Base-by-base conservation (phyloP, 2,329 filamentous ascomycete genomes). In the Pyrenochaeta sp. region DNA sequence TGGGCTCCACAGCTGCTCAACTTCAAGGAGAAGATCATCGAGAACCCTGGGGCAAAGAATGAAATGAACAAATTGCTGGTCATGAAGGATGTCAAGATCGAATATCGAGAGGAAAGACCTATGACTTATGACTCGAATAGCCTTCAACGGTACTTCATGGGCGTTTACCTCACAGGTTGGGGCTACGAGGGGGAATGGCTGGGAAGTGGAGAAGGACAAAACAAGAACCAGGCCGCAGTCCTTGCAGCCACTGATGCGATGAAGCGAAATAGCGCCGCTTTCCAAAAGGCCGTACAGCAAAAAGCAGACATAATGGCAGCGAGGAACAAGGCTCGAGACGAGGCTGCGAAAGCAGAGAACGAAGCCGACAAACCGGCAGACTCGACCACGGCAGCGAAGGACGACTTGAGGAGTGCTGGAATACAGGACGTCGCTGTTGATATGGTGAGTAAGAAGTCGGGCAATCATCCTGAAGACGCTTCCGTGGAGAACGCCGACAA, bases 161-260 rank as follows among this genome's bases (percentile, higher is more conserved):
- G 80, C 1, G 78, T 83, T 0, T 88, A 83, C 56, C 72, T 90
- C 19, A 81, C 83, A 14, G 88, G 87, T 0, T 88, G 85, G 77
- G 88, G 87, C 4, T 84, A 87, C 67, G 78, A 77, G 21, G 74
- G 81, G 35, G 80, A 83, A 63, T 72, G 81, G 43, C 69, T 92
- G 5, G 88, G 84, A 0, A 77, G 75, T 30, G 88, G 87, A 0
- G 81, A 79, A 21, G 88, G 81, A 1, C 71, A 83, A 51, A 83
- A 80, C 41, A 90, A 90, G 72, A 83, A 81, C 43, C 85, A 89
- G 43, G 89, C 88, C 1, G 85, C 85, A 0, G 74, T 81, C 10
- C 84, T 81, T 53, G 88, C 88, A 1, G 89, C 89, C 1, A 70
- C 74, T 28, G 74, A 77, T 54, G 87, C 86, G 0, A 60, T 92